Evolutionary conservation across 805 yeast species (phyloP).

Genomic region (Teunomyces lycoperdinae): DNA sequence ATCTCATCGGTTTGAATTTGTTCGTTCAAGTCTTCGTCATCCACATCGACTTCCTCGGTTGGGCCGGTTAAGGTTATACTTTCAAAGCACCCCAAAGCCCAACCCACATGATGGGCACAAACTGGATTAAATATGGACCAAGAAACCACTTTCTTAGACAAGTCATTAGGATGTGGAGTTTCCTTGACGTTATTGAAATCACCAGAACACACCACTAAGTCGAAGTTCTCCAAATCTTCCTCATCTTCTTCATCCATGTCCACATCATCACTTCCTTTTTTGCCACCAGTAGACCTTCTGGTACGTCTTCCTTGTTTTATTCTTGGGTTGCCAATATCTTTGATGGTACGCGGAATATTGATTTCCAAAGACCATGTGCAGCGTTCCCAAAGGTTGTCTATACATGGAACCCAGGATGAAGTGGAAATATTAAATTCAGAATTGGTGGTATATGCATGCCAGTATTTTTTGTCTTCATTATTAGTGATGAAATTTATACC

Average conservation of each 20-base stretch:
- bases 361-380: constrained; percentile 91
- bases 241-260: constrained; percentile 44
- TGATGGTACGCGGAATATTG: constrained; percentile 76
- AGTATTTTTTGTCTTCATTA: constrained; percentile 46
- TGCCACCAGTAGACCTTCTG: constrained; percentile 7
- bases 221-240: constrained; percentile 46
- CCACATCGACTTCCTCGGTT: constrained; percentile 25
- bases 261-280: constrained; percentile 10
- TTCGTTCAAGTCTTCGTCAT: constrained; percentile 30
- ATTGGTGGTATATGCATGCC: constrained; percentile 88
- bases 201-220: constrained; percentile 65
- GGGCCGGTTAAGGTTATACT: constrained; percentile 52
- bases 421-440: constrained; percentile 76
- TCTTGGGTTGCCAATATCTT: constrained; percentile 57
- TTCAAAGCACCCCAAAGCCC: constrained; percentile 89
- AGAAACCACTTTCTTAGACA: constrained; percentile 67
- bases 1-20: constrained; percentile 17
- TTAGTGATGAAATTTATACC: constrained; percentile 75
- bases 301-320: constrained; percentile 13
- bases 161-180: constrained; percentile 71
- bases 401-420: constrained; percentile 97
- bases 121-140: constrained; percentile 80
- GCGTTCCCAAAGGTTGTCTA: constrained; percentile 83
- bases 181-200: constrained; percentile 66
- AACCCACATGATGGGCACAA: constrained; percentile 92